These are phyloP conservation scores for Linnemannia elongata DNA, from an alignment of 192 early-diverging fungal species.

Conservation along the genomic window DNA sequence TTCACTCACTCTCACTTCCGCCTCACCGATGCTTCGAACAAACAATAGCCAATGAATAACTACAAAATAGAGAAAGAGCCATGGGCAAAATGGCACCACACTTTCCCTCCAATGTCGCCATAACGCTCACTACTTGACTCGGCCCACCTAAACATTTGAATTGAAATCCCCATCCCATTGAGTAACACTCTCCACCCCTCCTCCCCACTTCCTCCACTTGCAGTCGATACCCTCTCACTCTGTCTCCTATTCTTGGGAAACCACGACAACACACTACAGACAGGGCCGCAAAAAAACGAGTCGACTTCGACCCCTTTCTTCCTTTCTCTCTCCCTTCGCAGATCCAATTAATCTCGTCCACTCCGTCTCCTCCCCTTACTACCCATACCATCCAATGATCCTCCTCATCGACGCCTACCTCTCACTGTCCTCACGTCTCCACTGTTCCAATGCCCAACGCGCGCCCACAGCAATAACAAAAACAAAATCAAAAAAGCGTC, in stretches of 20 bases:
- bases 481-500: neutral
- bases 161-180: neutral
- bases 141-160: neutral
- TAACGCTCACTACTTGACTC: neutral
- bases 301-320: neutral
- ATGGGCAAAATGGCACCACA: slow-evolving; percentile 28
- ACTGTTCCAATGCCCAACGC: neutral
- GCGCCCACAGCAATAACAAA: neutral
- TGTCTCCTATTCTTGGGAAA: neutral
- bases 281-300: no score
- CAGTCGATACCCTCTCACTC: neutral
- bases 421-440: neutral
- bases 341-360: neutral
- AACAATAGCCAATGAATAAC: neutral
- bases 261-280: neutral
- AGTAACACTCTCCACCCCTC: neutral
- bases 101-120: slow-evolving; percentile 20
- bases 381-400: neutral
- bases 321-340: neutral
- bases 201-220: neutral
- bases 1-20: neutral
- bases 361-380: neutral
- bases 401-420: neutral
- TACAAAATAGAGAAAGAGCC: slow-evolving; percentile 1
- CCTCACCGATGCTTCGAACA: slow-evolving; percentile 6